Evolutionary conservation across 345 rosid genomes (phyloP), one percentile per base, ranked within the genome.

Genomic region (Camelina neglecta): DNA sequence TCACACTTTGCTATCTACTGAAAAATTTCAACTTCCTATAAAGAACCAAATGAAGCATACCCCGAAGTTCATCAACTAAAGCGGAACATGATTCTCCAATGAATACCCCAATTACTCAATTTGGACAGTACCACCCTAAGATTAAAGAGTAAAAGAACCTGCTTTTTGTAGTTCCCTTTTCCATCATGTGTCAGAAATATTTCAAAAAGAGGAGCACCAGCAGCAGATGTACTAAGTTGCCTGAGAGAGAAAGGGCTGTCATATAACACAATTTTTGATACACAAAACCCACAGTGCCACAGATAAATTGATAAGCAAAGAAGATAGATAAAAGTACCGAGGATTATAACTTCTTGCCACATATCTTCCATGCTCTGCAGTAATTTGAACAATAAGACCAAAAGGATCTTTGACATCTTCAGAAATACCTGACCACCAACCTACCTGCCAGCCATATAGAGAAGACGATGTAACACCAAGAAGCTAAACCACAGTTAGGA

Each of bases 391-490:
- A 77, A 94, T 87, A 69, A 94, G 80, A 79, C 98, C 98, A 61
- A 83, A 85, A 62, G 98, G 96, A 82, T 90, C 91, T 38, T 84
- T 81, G 69, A 63, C 84, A 85, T 90, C 92, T 65, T 88, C 85
- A 0, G 98, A 87, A 55, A 86, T 79, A 44, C 98, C 98, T 44
- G 97, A 85, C 97, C 98, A 94, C 98, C 98, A 94, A 60, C 98
- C 98, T 75, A 94, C 88, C 98, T 94, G 53, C 29, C 78, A 78
- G 59, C 45, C 65, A 79, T 8, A 60, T 9, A 65, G 44, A 72
- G 10, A 53, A 65, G 18, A 72, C 4, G 26, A 51, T 53, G 13
- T 35, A 41, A 53, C 36, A 72, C n/a, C 39, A 44, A 44, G 5
- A 7, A 45, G 45, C 18, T 44, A 54, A 58, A 18, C 13, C 49